phyloP scores from a whole-genome alignment of 345 rosid species.

The Brassica cretica region DNA sequence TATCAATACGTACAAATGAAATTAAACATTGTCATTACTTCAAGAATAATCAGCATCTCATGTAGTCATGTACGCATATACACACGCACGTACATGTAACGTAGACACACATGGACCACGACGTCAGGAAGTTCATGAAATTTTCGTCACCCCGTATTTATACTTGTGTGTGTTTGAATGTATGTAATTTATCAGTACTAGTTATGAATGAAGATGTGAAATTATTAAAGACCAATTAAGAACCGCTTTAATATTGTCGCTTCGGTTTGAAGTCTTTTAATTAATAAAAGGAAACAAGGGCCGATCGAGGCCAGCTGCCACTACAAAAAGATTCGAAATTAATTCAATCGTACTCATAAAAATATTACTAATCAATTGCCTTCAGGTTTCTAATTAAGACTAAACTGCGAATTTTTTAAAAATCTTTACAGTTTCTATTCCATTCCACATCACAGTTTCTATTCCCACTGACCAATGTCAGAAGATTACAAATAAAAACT shows the following conservation, averaged over 20 bases:
- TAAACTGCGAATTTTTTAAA: slow-evolving; percentile 31
- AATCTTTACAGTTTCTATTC: slow-evolving; percentile 45
- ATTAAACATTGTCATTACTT: background rate
- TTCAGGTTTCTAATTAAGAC: slow-evolving; percentile 37
- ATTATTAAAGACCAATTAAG: slow-evolving; percentile 18
- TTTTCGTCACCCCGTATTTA: background rate
- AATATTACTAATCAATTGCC: slow-evolving; percentile 23
- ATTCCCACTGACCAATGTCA: slow-evolving; percentile 83
- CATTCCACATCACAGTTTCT: slow-evolving; percentile 51
- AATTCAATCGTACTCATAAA: slow-evolving; percentile 23
- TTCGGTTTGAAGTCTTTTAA: slow-evolving; percentile 34
- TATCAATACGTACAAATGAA: background rate
- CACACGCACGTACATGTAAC: slow-evolving; percentile 1
- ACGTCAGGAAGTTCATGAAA: background rate
- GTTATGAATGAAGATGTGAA: slow-evolving; percentile 10
- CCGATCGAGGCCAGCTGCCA: slow-evolving; percentile 52
- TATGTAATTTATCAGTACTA: background rate
- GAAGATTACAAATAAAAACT: slow-evolving; percentile 23
- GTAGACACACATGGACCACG: slow-evolving; percentile 19
- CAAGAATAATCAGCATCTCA: slow-evolving; percentile 3
- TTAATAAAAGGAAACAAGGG: slow-evolving; percentile 25
- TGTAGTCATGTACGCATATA: background rate
- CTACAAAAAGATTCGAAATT: slow-evolving; percentile 42
- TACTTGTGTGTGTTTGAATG: slow-evolving; percentile 1
- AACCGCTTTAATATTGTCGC: slow-evolving; percentile 33